phyloP scores from a whole-genome alignment of 177 flowering plant species.

The Tripterygium wilfordii region DNA sequence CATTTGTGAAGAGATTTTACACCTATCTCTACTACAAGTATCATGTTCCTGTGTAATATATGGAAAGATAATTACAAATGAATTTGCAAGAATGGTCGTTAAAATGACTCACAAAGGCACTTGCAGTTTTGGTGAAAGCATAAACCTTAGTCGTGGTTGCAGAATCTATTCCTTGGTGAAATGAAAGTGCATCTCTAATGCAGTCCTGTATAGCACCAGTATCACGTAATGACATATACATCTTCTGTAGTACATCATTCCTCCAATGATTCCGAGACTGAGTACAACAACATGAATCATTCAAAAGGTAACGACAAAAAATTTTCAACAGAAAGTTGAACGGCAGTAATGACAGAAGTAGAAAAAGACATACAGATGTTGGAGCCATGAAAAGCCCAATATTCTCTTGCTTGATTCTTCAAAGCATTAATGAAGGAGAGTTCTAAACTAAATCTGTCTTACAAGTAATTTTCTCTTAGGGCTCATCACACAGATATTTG shows the following conservation, averaged over 20 bases:
- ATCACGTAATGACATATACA: conserved; percentile 28
- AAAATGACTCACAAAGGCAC: background rate
- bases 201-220: conserved; percentile 37
- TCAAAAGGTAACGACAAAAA: conserved; percentile 7
- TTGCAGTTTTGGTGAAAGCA: conserved; percentile 1
- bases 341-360: no score
- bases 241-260: conserved; percentile 30
- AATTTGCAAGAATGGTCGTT: background rate
- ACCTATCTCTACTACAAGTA: conserved; percentile 8
- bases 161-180: conserved; percentile 12
- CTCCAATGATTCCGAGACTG: conserved; percentile 32
- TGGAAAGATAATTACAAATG: background rate
- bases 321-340: no score
- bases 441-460: no score
- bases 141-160: conserved; percentile 21
- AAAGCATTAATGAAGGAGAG: no score
- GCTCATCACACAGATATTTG: no score
- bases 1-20: conserved; percentile 12
- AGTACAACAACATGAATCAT: conserved; percentile 21
- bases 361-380: no score
- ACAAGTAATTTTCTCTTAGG: no score
- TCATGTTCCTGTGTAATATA: conserved; percentile 31
- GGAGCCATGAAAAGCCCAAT: no score
- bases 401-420: no score
- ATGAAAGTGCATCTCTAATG: conserved; percentile 35